Evolutionary conservation across 2,329 filamentous ascomycete genomes (phyloP).

Genomic region (Colletotrichum echinochloae): DNA sequence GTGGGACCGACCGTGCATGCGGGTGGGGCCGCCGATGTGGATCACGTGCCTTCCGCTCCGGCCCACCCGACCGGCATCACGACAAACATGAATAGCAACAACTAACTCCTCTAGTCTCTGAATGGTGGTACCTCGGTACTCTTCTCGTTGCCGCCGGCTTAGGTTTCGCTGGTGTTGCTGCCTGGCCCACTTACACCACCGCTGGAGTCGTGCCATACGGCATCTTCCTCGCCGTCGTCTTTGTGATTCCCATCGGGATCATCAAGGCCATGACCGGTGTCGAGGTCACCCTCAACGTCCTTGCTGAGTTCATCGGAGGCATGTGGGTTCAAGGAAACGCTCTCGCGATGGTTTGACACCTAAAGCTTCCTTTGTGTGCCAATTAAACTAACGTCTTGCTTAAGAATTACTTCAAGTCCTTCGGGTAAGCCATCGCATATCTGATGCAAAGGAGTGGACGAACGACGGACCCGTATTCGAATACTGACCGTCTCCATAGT

Average conservation of each 20-base stretch:
- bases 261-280: conserved; percentile 58
- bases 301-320: conserved; percentile 63
- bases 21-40: no score
- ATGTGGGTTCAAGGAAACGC: conserved; percentile 57
- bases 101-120: conserved; percentile 47
- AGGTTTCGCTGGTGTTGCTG: conserved; percentile 52
- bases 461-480: no score
- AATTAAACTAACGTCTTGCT: no score
- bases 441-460: no score
- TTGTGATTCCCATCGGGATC: conserved; percentile 60
- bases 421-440: conserved; percentile 23
- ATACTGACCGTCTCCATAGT: neutral
- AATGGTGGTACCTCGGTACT: conserved; percentile 56
- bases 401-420: conserved; percentile 61
- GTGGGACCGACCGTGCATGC: no score
- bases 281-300: conserved; percentile 57
- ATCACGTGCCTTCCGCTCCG: no score
- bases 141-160: conserved; percentile 51
- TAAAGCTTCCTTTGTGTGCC: no score
- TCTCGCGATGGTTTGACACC: no score
- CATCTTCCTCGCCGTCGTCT: conserved; percentile 55
- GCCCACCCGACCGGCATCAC: no score
- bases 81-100: no score
- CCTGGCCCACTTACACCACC: conserved; percentile 57
- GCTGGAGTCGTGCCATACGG: conserved; percentile 56